phyloP scores from a whole-genome alignment of 495 filamentous ascomycete species.

The Penicillium odoratum region DNA sequence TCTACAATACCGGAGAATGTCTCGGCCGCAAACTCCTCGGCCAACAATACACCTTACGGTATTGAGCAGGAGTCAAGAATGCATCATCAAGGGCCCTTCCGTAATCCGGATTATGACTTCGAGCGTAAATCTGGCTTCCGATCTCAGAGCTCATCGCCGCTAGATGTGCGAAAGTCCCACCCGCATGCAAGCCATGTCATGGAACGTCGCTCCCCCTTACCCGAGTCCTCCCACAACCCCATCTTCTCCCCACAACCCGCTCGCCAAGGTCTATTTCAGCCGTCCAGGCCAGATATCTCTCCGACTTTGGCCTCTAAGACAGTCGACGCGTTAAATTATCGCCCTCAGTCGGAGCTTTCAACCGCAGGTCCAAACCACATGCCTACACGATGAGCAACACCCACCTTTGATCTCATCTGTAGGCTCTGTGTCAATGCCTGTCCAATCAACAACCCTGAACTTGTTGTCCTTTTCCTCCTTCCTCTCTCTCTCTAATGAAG shows the following conservation, averaged over 20 bases:
- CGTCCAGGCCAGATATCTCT: constrained; percentile 35
- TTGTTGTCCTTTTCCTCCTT: not conserved
- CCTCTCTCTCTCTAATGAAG: constrained; percentile 8
- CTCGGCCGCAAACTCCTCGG: constrained; percentile 47
- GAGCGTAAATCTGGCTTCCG: constrained; percentile 43
- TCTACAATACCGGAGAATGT: constrained; percentile 57
- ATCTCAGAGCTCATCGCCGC: constrained; percentile 45
- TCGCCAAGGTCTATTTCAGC: constrained; percentile 39
- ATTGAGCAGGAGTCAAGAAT: constrained; percentile 40
- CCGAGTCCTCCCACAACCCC: constrained; percentile 30
- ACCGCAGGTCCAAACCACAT: constrained; percentile 39
- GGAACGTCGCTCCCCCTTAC: constrained; percentile 30
- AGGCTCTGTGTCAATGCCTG: not conserved
- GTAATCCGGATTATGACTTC: constrained; percentile 39
- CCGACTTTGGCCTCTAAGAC: constrained; percentile 35
- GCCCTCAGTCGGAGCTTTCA: constrained; percentile 26
- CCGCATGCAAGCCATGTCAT: constrained; percentile 27
- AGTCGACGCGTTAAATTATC: constrained; percentile 39
- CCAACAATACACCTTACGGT: constrained; percentile 47
- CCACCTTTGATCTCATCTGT: not conserved
- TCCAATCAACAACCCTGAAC: not conserved
- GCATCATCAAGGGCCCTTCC: constrained; percentile 26
- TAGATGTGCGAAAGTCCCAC: constrained; percentile 47
- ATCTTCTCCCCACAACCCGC: constrained; percentile 40
- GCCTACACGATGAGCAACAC: constrained; percentile 31